Evolutionary conservation across 208 protist species (phyloP).

Genomic region (Wallacemonas sp.): DNA sequence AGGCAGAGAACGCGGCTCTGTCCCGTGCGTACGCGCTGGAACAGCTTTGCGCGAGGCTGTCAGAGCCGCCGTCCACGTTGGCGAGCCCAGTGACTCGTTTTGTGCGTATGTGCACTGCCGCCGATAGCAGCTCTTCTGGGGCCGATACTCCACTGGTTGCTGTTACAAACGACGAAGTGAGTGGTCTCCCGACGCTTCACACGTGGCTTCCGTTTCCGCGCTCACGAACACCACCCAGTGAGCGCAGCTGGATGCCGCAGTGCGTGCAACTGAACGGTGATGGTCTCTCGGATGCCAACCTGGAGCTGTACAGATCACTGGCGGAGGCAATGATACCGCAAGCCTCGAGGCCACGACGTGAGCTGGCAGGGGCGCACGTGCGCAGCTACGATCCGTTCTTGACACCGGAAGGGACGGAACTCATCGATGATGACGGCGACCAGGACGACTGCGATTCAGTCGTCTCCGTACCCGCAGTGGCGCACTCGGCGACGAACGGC

Average conservation of each 20-base stretch:
- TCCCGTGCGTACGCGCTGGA: background rate
- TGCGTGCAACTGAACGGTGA: background rate
- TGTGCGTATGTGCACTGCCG: too few species aligned
- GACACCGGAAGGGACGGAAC: background rate
- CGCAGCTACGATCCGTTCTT: background rate
- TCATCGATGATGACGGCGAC: background rate
- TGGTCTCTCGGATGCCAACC: background rate
- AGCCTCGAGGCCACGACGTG: background rate
- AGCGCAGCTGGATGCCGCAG: background rate
- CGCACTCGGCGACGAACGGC: background rate
- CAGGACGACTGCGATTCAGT: background rate
- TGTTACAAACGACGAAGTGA: background rate
- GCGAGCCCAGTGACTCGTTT: too few species aligned
- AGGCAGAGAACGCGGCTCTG: background rate
- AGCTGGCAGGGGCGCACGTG: too few species aligned
- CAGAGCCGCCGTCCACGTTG: too few species aligned
- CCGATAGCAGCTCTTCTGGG: too few species aligned
- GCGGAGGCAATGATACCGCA: background rate
- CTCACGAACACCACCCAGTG: too few species aligned
- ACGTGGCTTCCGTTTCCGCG: conserved; percentile 6
- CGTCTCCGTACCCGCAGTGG: background rate
- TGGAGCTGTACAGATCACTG: background rate
- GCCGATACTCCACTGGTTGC: too few species aligned
- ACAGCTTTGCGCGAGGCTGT: background rate
- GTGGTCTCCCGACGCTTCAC: background rate